These are phyloP conservation scores for Pseudopithomyces maydicus DNA, from an alignment of 2,329 filamentous ascomycete genomes.

Conservation along the genomic window DNA sequence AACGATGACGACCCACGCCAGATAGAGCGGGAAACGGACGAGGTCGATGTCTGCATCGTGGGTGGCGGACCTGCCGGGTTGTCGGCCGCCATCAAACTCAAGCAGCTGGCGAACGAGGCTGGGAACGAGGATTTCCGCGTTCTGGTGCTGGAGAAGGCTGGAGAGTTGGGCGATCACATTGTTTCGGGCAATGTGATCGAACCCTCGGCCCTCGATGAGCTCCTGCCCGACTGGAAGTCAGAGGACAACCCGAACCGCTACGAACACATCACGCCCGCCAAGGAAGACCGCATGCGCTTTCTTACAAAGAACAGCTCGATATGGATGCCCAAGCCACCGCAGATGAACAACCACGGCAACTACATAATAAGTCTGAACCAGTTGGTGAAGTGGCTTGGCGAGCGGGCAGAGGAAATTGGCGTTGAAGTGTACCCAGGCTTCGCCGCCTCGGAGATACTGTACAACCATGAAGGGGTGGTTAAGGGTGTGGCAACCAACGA, in stretches of 20 bases:
- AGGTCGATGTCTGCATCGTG: conserved; percentile 96
- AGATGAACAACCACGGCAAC: conserved; percentile 98
- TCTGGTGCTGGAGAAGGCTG: conserved; percentile 90
- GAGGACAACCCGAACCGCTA: conserved; percentile 89
- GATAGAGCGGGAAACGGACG: conserved; percentile 85
- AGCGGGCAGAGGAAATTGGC: conserved; percentile 93
- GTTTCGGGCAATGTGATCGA: conserved; percentile 95
- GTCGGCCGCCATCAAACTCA: conserved; percentile 89
- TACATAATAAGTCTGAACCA: conserved; percentile 97
- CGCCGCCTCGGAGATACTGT: conserved; percentile 90
- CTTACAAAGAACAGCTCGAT: conserved; percentile 80
- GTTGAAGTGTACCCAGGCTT: conserved; percentile 98
- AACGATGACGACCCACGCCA: conserved; percentile 51
- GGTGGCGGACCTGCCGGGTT: conserved; percentile 95
- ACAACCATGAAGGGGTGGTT: conserved; percentile 83
- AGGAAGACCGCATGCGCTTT: conserved; percentile 88
- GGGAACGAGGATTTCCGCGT: conserved; percentile 97
- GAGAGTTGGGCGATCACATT: conserved; percentile 92
- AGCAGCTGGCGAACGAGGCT: conserved; percentile 91
- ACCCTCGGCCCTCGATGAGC: conserved; percentile 83
- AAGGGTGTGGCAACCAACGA: conserved; percentile 96
- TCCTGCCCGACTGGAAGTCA: conserved; percentile 91
- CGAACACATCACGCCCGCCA: conserved; percentile 83
- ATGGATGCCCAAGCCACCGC: conserved; percentile 85
- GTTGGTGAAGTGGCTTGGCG: conserved; percentile 92